These are phyloP conservation scores for Saccharomycopsis oosterbeekiorum DNA, from an alignment of 805 yeast species.

Conservation along the genomic window DNA sequence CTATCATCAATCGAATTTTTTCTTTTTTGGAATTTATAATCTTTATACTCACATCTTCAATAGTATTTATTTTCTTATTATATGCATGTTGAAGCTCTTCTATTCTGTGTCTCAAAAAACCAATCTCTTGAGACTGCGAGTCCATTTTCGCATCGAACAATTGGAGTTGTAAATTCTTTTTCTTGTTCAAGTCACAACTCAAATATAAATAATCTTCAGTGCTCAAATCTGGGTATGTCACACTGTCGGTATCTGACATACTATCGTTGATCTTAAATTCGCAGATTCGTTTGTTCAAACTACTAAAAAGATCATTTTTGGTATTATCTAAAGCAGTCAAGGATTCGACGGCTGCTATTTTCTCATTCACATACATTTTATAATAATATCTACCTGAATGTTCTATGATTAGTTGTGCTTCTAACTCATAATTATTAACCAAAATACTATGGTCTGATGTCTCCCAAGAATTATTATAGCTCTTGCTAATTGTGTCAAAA, in stretches of 20 bases:
- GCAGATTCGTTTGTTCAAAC: slow-evolving; percentile 1
- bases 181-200: neutral
- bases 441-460: neutral
- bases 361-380: slow-evolving; percentile 3
- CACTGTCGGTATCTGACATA: neutral
- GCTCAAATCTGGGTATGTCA: neutral
- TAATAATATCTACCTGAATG: neutral
- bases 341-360: neutral
- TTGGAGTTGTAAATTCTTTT: neutral
- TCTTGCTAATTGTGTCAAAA: neutral
- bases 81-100: neutral
- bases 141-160: neutral
- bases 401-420: neutral
- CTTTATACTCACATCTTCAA: slow-evolving; percentile 13
- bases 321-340: neutral
- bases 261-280: neutral
- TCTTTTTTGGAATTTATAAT: slow-evolving; percentile 20
- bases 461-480: neutral
- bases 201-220: slow-evolving; percentile 3
- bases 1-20: slow-evolving; percentile 19
- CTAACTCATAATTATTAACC: neutral
- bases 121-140: neutral
- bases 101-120: neutral
- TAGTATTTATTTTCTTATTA: neutral
- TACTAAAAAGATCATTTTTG: neutral